phyloP scores from a whole-genome alignment of 805 yeast species.

The Pichia deserticola region DNA sequence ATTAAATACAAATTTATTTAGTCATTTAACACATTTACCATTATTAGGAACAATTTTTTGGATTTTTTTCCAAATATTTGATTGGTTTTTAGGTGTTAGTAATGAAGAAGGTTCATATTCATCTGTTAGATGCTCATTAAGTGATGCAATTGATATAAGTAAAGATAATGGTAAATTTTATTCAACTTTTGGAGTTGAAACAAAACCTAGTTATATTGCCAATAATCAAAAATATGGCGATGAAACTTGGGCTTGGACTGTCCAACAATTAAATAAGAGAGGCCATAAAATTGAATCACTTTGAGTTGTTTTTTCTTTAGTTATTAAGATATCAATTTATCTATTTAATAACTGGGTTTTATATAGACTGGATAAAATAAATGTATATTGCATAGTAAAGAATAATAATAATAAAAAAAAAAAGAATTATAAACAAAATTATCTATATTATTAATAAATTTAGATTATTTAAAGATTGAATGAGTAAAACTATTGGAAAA shows the following conservation, averaged over 20 bases:
- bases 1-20: constrained; percentile 70
- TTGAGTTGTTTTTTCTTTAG: background rate
- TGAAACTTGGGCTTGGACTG: constrained; percentile 76
- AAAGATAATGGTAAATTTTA: constrained; percentile 65
- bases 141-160: constrained; percentile 40
- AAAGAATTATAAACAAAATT: no score
- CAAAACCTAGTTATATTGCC: constrained; percentile 53
- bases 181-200: constrained; percentile 50
- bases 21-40: constrained; percentile 73
- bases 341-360: no score
- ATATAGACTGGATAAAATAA: no score
- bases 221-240: constrained; percentile 52
- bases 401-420: no score
- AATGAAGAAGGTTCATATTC: constrained; percentile 67
- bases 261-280: constrained; percentile 48
- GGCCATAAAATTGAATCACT: constrained; percentile 29
- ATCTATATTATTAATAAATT: no score
- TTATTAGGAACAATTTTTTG: constrained; percentile 69
- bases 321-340: no score
- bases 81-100: constrained; percentile 61
- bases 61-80: constrained; percentile 63
- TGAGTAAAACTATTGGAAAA: no score
- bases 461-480: no score
- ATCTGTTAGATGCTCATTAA: constrained; percentile 54
- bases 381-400: no score